Percentiles rank a stretch among this genome's conserved stretches.
phyloP scores from a whole-genome alignment of 1,139 yeast species.

The Scheffersomyces segobiensis region DNA sequence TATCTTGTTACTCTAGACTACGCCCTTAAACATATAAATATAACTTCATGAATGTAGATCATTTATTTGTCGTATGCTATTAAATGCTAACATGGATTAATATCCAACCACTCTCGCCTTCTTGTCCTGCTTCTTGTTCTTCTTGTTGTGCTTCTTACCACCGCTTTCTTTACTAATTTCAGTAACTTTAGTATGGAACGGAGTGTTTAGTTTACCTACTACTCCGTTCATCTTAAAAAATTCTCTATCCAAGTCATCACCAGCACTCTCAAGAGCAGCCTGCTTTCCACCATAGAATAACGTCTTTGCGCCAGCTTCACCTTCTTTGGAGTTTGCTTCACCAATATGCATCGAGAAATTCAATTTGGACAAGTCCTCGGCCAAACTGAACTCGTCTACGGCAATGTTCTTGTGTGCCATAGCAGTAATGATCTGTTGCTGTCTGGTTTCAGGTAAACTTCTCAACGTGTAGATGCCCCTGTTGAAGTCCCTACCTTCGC shows the following conservation, averaged over 20 bases:
- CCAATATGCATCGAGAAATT: slow-evolving; percentile 78
- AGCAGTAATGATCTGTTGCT: slow-evolving; percentile 66
- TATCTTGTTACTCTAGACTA: too few species aligned
- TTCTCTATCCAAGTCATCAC: slow-evolving; percentile 79
- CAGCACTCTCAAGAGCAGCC: slow-evolving; percentile 74
- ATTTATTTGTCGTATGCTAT: background rate
- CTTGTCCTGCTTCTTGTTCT: slow-evolving; percentile 66
- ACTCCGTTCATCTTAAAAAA: slow-evolving; percentile 71
- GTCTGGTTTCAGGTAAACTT: slow-evolving; percentile 69
- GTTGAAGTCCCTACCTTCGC: slow-evolving; percentile 65
- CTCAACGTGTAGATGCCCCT: slow-evolving; percentile 65
- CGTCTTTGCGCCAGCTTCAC: slow-evolving; percentile 47
- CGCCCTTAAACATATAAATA: background rate
- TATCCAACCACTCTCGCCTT: slow-evolving; percentile 45
- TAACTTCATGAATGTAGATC: background rate
- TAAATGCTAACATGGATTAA: slow-evolving; percentile 12
- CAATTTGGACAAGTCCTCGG: slow-evolving; percentile 67
- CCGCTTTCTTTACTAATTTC: slow-evolving; percentile 21
- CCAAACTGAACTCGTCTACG: slow-evolving; percentile 56
- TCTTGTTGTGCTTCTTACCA: slow-evolving; percentile 75
- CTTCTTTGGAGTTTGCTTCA: slow-evolving; percentile 22
- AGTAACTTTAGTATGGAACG: slow-evolving; percentile 63
- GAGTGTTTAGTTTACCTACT: slow-evolving; percentile 62
- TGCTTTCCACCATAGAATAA: slow-evolving; percentile 74
- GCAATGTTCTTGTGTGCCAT: slow-evolving; percentile 55